Evolutionary conservation across 805 yeast species (phyloP), one percentile per base, ranked within the genome.

Genomic region (Saturnispora ahearnii): DNA sequence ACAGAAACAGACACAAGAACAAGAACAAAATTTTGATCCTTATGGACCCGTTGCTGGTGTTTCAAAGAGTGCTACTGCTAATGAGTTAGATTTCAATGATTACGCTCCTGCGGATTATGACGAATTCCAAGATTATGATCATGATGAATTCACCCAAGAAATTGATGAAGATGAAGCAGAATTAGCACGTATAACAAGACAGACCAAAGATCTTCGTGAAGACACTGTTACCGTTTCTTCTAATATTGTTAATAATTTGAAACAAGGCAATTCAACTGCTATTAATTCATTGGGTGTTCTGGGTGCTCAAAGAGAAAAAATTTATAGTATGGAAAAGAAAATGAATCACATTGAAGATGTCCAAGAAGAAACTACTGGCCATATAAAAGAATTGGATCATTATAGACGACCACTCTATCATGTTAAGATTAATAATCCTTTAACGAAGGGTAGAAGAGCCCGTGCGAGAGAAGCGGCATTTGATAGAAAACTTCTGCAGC

Each of bases 121-220:
- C 26, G 36, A 46, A 18, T 37, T 36, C 9, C 45, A 51, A 8
- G 46, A 54, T 11, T 63, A 60, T 40, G 66, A 62, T 48, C 65
- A 65, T 10, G 58, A 57, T 22, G 55, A 57, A 43, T 48, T 59
- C 44, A 64, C 62, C 33, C 63, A 66, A 44, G 72, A 67, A 48
- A 90, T 88, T 54, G 96, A 90, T 55, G 95, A 86, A 63, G 97
- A 87, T 56, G 87, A 91, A 15, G 95, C 87, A 62, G 86, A 80
- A 42, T 79, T 91, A 55, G 88, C 86, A 63, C 84, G 84, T 53
- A 87, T 90, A 56, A 83, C 86, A 53, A 73, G 87, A 51, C 88
- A 84, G 59, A 81, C 87, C 34, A 90, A 91, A 64, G 68, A 64
- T 51, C 62, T 63, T 33, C 58, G 68, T 52, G 91, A 87, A 59